Percentiles rank a stretch among this genome's conserved stretches.
Conservation (phyloP, 2,329 filamentous ascomycete species). For the Fusarium graminum region DNA sequence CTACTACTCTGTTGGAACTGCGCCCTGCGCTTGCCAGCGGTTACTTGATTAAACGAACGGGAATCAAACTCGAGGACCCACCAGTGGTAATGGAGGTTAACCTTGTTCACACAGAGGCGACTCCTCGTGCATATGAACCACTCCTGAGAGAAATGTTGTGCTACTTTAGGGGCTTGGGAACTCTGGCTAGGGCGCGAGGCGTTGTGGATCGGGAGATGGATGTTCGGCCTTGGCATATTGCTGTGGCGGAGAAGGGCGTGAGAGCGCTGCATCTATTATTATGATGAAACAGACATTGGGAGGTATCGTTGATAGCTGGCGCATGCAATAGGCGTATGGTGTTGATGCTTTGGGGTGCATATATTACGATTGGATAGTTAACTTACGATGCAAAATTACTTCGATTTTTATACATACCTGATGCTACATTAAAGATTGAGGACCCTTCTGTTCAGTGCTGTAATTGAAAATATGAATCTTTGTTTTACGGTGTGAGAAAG, state of each 20-base stretch:
- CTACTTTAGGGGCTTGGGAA: constrained; percentile 76
- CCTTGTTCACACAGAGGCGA: constrained; percentile 68
- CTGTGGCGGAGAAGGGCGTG: constrained; percentile 76
- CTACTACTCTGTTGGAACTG: constrained; percentile 66
- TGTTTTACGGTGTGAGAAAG: neutral
- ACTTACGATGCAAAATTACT: constrained; percentile 18
- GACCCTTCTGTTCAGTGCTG: neutral
- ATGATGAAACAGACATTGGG: constrained; percentile 56
- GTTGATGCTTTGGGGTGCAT: constrained; percentile 34
- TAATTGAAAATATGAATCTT: neutral
- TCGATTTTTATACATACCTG: neutral
- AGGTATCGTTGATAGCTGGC: constrained; percentile 32
- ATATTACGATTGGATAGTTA: constrained; percentile 23
- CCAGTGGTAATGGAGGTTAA: constrained; percentile 74
- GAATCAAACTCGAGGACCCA: constrained; percentile 67
- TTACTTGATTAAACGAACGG: constrained; percentile 74
- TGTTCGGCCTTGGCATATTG: constrained; percentile 83
- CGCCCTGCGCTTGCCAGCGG: constrained; percentile 72
- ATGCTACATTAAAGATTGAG: neutral
- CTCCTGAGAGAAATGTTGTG: constrained; percentile 77
- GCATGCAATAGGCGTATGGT: constrained; percentile 32
- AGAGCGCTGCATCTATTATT: constrained; percentile 74
- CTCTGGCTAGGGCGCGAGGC: constrained; percentile 76
- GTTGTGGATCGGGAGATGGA: constrained; percentile 70
- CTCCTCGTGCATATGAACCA: constrained; percentile 68